Base-by-base conservation (phyloP, 768 basidiomycete genomes). In the Daedalea quercina region DNA sequence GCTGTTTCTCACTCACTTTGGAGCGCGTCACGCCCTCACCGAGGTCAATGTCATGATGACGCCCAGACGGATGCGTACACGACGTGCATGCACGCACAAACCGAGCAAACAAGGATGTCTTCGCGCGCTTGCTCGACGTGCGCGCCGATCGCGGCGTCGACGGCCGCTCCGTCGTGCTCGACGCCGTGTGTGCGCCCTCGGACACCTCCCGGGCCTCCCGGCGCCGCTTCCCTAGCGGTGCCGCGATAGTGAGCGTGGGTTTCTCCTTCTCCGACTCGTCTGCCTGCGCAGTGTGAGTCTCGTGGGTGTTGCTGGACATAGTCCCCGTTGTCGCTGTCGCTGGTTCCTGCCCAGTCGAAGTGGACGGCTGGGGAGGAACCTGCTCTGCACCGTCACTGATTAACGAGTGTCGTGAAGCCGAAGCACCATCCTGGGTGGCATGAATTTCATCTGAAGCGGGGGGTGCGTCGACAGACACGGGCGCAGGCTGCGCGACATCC, bases 71-170 rank as follows among this genome's bases (percentile, higher is more conserved):
- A 23, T 74, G 69, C 46, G 84, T 67, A 57, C 87, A 89, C 40
- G 86, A 85, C 51, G 85, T 73, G 54, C 87, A 75, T 57, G 77
- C 72, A 56, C 72, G 78, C 31, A 84, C 64, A 56, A 87, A 69
- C 63, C 73, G 79, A 52, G 78, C 75, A 51, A 85, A 65, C 60
- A 86, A 76, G 11, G 82, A 81, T 44, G 53, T 70, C 69, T 79
- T 80, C 54, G 63, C 54, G 47, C 69, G 65, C 47, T 69, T 61
- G 53, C 69, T 64, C 0, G 61, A 56, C 63, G 58, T 44, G 52
- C 63, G 60, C 49, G 56, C 59, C 31, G 54, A 35, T 12, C 53
- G 53, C 37, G 60, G 47, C 22, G 57, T 47, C 45, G 61, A 58
- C 31, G 57, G 58, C 44, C 51, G 50, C 44, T 63, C 58, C 20